These are phyloP conservation scores for Nakazawaea molendinolei DNA, from an alignment of 805 yeast species.

Conservation along the genomic window DNA sequence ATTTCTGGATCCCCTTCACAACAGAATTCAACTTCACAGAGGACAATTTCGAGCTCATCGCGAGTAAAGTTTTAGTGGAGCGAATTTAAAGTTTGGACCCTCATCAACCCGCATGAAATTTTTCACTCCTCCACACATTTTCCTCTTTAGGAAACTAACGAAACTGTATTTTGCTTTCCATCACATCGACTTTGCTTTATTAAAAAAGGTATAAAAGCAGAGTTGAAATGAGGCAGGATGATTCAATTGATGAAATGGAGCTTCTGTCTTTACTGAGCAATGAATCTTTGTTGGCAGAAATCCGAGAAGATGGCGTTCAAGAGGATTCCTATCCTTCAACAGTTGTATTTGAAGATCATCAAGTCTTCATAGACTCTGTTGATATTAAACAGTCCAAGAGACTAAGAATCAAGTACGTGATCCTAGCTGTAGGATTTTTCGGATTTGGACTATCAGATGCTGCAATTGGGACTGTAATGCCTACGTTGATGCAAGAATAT, in stretches of 20 bases:
- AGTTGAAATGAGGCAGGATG: no score
- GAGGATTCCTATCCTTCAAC: slow-evolving; percentile 5
- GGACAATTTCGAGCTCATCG: slow-evolving; percentile 6
- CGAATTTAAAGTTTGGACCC: no score
- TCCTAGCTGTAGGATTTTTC: slow-evolving; percentile 32
- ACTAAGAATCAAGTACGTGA: slow-evolving; percentile 36
- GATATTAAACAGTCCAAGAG: slow-evolving; percentile 31
- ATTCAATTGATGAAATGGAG: background rate
- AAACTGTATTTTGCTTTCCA: no score
- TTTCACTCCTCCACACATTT: background rate
- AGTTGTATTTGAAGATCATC: slow-evolving; percentile 16
- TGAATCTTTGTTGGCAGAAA: background rate
- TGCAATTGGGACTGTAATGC: slow-evolving; percentile 53
- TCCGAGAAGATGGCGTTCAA: background rate
- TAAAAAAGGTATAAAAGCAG: background rate
- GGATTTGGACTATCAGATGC: slow-evolving; percentile 55
- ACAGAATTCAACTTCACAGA: slow-evolving; percentile 32
- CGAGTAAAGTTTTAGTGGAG: no score
- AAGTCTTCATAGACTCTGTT: slow-evolving; percentile 28
- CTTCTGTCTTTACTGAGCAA: background rate
- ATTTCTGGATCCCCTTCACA: slow-evolving; percentile 51
- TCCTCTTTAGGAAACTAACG: no score
- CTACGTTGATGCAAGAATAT: slow-evolving; percentile 42
- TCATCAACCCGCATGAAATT: no score
- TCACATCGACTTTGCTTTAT: background rate